Evolutionary conservation across 2,329 filamentous ascomycete species (phyloP), one percentile per base, ranked within the genome.

Genomic region (Fusarium temperatum): DNA sequence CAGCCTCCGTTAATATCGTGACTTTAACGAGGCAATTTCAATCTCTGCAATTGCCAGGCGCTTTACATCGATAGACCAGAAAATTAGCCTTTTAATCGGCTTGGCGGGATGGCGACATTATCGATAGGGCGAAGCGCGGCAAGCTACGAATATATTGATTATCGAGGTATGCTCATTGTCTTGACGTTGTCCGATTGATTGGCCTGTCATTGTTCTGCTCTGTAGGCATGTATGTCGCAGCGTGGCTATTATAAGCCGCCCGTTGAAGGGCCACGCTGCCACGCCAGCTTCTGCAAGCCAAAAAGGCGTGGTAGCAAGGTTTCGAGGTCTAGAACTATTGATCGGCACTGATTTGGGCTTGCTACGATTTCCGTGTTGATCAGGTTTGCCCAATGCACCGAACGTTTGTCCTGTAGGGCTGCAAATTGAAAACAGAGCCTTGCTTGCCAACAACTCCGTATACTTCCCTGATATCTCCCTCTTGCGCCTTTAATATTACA

Each of bases 61-160:
- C 64, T 72, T 73, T 72, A 57, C 59, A 57, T 69, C 60, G 48
- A 75, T 66, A 73, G 64, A 66, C 59, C 56, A 62, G 51, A 58
- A 73, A 66, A 58, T 71, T 75, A 73, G 68, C 70, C 70, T 58
- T 54, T 47, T 64, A 44, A 59, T 69, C 68, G 42, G n/a, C 55
- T 59, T 69, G 68, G 62, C 71, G 69, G 63, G 51, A 74, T 74
- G 72, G 72, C 72, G 72, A 74, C 72, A 74, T 74, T 58, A 32
- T 68, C 63, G 68, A 62, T 68, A 64, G 58, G 72, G 71, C 67
- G 41, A 75, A 74, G 72, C 68, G 72, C 72, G 72, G 56, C 24
- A 75, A 69, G 51, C 72, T 53, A 59, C 45, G 41, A 48, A 57
- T 63, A 48, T n/a, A n/a, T 30, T 3, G 12, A 30, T 30, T 3